A percentile compares a stretch with the other conserved stretches of the same genome.
These are phyloP conservation scores for Saccharomycopsis vini DNA, from an alignment of 805 yeast genomes.

Conservation along the genomic window DNA sequence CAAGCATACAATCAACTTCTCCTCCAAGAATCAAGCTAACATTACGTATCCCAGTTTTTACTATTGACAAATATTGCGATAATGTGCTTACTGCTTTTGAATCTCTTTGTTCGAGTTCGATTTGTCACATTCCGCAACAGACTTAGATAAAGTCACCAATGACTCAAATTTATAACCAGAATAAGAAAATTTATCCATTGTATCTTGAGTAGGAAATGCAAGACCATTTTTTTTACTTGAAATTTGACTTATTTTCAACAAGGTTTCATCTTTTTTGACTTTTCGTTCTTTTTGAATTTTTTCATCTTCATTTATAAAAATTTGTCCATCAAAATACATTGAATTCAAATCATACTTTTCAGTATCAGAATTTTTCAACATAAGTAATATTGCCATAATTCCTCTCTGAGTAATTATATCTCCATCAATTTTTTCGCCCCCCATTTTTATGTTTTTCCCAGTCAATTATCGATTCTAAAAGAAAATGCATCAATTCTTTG, in stretches of 20 bases:
- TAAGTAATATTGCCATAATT: conserved; percentile 61
- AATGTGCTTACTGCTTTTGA: conserved; percentile 55
- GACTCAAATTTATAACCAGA: conserved; percentile 84
- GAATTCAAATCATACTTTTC: conserved; percentile 55
- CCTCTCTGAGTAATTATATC: conserved; percentile 84
- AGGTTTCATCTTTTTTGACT: conserved; percentile 18
- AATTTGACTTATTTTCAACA: no score
- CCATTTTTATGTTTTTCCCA: conserved; percentile 23
- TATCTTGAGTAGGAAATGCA: conserved; percentile 19
- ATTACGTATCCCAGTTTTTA: conserved; percentile 75
- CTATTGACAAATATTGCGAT: conserved; percentile 72
- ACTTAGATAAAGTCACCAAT: conserved; percentile 62
- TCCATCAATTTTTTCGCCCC: conserved; percentile 36
- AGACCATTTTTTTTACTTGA: no score
- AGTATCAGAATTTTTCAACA: conserved; percentile 50
- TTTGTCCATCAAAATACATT: conserved; percentile 65
- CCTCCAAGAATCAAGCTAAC: conserved; percentile 67
- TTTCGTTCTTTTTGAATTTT: conserved; percentile 1
- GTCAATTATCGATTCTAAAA: conserved; percentile 46
- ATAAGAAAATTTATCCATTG: conserved; percentile 38
- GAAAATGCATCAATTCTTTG: conserved; percentile 43
- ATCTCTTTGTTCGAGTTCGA: conserved; percentile 56
- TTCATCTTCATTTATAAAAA: conserved; percentile 46
- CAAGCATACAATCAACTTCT: conserved; percentile 88
- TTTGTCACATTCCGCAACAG: conserved; percentile 61